These are phyloP conservation scores for Nelumbo lutea DNA, from an alignment of 164 flowering plant genomes.

Conservation along the genomic window DNA sequence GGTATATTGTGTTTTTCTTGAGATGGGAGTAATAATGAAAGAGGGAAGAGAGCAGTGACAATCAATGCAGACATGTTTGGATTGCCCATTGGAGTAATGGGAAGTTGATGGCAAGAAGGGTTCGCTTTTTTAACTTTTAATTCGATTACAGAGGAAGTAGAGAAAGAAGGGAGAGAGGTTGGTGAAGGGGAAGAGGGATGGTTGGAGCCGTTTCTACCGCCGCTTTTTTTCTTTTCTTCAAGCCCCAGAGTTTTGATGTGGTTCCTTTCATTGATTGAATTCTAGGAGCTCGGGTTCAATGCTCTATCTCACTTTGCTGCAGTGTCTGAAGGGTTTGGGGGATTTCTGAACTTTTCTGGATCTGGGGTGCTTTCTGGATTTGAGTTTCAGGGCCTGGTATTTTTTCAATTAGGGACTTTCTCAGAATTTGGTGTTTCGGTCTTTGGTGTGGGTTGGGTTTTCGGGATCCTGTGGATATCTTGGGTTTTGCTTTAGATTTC, in stretches of 20 bases:
- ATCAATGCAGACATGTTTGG: conserved; percentile 12
- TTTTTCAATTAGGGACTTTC: not conserved
- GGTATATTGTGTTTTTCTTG: not conserved
- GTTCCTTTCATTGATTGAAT: not conserved
- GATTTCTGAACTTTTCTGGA: not conserved
- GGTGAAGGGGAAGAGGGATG: conserved; percentile 1
- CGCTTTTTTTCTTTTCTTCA: not conserved
- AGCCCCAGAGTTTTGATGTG: not conserved
- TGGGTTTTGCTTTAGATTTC: not conserved
- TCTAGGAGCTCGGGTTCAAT: not conserved
- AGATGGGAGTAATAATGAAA: conserved; percentile 1
- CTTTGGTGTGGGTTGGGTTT: not conserved
- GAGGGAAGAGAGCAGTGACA: not conserved
- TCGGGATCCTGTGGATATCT: not conserved
- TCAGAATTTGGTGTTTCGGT: not conserved
- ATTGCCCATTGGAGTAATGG: not conserved
- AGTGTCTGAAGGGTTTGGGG: not conserved
- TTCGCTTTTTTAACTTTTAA: not conserved
- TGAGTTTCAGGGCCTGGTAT: conserved; percentile 1
- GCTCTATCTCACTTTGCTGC: not conserved
- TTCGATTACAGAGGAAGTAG: conserved; percentile 5
- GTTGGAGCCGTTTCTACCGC: not conserved
- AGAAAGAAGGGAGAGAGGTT: not conserved
- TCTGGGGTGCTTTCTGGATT: conserved; percentile 1
- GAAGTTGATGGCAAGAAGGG: conserved; percentile 3